A percentile compares a stretch with the other conserved stretches of the same genome.
These are phyloP conservation scores for Eimeria necatrix DNA, from an alignment of 169 alveolate species.

Conservation along the genomic window DNA sequence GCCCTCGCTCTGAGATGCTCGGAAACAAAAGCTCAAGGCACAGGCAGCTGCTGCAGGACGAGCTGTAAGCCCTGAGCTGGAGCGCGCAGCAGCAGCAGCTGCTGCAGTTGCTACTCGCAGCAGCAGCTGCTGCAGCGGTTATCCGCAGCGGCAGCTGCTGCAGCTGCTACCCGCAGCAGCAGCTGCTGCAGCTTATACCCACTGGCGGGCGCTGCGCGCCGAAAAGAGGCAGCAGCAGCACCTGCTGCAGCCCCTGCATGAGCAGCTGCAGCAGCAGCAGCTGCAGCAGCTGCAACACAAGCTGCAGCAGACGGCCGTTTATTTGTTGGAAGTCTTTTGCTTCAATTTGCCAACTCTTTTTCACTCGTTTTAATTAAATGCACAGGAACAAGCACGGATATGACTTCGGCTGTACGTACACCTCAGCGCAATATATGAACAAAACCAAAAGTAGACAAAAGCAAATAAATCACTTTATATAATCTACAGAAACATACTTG, in stretches of 20 bases:
- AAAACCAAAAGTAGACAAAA: no score
- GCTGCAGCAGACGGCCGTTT: no score
- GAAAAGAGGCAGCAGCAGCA: conserved; percentile 15
- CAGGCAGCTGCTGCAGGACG: not conserved
- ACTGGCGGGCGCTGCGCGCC: no score
- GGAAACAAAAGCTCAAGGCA: not conserved
- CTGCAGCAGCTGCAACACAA: not conserved
- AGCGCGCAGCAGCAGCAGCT: not conserved
- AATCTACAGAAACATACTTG: no score
- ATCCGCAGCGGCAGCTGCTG: not conserved
- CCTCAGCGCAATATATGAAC: no score
- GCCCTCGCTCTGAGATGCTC: not conserved
- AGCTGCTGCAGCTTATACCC: not conserved
- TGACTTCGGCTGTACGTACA: no score
- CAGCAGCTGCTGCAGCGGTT: not conserved
- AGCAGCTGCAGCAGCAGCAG: not conserved
- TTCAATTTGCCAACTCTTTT: no score
- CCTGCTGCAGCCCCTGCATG: not conserved
- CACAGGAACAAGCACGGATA: no score
- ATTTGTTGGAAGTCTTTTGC: no score
- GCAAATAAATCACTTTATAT: no score
- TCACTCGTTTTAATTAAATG: no score
- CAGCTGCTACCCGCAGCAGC: conserved; percentile 2
- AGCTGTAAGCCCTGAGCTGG: not conserved
- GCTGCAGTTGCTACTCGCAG: not conserved